Evolutionary conservation across 345 rosid species (phyloP).

Genomic region (Atalantia buxifolia): DNA sequence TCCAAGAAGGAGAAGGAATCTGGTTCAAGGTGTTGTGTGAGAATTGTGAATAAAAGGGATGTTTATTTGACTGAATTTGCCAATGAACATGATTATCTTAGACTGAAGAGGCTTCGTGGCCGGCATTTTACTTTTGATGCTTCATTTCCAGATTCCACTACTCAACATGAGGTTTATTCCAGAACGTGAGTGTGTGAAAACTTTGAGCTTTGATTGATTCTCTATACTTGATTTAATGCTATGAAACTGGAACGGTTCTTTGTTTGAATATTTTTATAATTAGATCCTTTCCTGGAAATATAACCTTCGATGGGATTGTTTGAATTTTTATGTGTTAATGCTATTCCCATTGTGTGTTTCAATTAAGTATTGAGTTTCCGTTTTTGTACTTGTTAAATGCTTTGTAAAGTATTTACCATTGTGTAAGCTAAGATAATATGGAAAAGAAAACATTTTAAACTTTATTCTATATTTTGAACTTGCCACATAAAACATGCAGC

Average conservation of each 20-base stretch:
- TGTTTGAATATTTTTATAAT: neutral
- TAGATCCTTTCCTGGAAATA: neutral
- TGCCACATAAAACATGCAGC: neutral
- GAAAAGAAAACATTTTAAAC: neutral
- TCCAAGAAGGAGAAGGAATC: slow-evolving; percentile 84
- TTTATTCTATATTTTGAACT: neutral
- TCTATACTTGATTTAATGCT: neutral
- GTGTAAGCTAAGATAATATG: slow-evolving; percentile 3
- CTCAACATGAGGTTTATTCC: slow-evolving; percentile 81
- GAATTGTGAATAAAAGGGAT: slow-evolving; percentile 75
- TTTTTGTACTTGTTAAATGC: neutral
- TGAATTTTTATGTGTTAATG: neutral
- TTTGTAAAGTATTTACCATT: neutral
- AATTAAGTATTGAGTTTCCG: too few relatives aligned
- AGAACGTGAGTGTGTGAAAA: slow-evolving; percentile 58
- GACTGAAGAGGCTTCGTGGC: slow-evolving; percentile 86
- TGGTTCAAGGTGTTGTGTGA: slow-evolving; percentile 73
- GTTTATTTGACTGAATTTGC: slow-evolving; percentile 82
- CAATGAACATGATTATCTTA: slow-evolving; percentile 72
- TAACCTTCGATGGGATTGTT: neutral
- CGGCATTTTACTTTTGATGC: slow-evolving; percentile 89
- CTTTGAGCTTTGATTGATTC: slow-evolving; percentile 11
- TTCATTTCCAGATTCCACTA: slow-evolving; percentile 70
- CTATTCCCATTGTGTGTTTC: neutral
- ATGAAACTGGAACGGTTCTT: neutral